Evolutionary conservation across 345 rosid species (phyloP), one percentile per base, ranked within the genome.

Genomic region (Nasturtium officinale): DNA sequence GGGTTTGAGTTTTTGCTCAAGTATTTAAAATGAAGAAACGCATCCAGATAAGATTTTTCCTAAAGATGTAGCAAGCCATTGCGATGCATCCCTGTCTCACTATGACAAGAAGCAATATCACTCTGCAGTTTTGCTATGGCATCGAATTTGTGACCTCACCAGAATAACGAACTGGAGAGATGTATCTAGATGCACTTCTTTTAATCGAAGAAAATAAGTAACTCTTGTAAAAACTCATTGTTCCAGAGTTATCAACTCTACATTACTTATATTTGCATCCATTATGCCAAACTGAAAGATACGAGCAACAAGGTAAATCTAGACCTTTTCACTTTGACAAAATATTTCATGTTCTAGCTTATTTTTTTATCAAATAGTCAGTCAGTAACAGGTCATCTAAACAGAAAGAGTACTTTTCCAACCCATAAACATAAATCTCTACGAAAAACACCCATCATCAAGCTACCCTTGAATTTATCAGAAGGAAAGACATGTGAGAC

Each of bases 61-160:
- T 64, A 35, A n/a, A 67, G 62, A 40, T 95, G 89, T 90, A 53
- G 87, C 99, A 84, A 71, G 84, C 82, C 65, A 52, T 37, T 77
- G 26, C 73, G 75, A 79, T 71, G 73, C 82, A 71, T 78, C 72
- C 86, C 54, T 28, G 84, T 79, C 83, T 74, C 77, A 82, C 92
- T 89, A 76, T 56, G 62, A 77, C 84, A 86, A 57, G 85, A 74
- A 81, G 87, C 74, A 84, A 74, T 82, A 87, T 74, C 84, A 74
- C 86, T 83, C 74, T 65, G 93, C 89, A 61, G 21, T 72, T 71
- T 87, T 79, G 18, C 65, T 94, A 42, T 88, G 69, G 98, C 98
- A 91, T 95, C 93, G 51, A 60, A 21, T 68, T 73, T 82, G 97
- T 91, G 99, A 84, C 96, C 96, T 58, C 78, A 74, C 80, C 76